Percentiles rank a stretch among this genome's conserved stretches.
Conservation (phyloP, 2,329 filamentous ascomycete species). For the Penicillium sp. region DNA sequence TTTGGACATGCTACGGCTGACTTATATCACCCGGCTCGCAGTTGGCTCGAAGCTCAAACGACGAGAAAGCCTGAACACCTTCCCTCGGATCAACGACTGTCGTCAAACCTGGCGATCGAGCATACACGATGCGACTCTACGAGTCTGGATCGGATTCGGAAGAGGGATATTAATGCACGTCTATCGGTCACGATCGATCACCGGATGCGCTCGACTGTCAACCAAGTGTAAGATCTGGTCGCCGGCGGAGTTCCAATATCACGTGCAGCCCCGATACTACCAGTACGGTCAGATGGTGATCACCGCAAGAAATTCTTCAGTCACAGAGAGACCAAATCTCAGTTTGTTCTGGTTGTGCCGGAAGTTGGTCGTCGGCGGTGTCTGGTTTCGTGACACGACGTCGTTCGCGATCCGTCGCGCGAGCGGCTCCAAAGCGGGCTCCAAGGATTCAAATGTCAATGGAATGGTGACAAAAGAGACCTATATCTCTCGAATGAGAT, state of each 20-base stretch:
- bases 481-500: constrained; percentile 3
- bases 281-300: not conserved
- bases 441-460: constrained; percentile 4
- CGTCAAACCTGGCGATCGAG: not conserved
- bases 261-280: not conserved
- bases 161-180: not conserved
- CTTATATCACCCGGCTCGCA: constrained; percentile 1
- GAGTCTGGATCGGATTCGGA: not conserved
- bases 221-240: constrained; percentile 6
- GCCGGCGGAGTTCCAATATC: constrained; percentile 3
- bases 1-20: constrained; percentile 41
- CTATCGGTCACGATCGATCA: not conserved
- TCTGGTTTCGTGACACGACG: constrained; percentile 22
- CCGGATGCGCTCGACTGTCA: constrained; percentile 4
- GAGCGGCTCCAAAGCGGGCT: constrained; percentile 8
- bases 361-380: constrained; percentile 6
- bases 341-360: constrained; percentile 12
- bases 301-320: not conserved
- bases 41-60: constrained; percentile 2
- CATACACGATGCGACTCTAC: constrained; percentile 3
- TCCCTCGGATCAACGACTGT: constrained; percentile 7
- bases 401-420: constrained; percentile 25
- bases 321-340: constrained; percentile 5
- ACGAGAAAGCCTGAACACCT: constrained; percentile 4
- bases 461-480: not conserved